A percentile compares a stretch with the other conserved stretches of the same genome.
phyloP scores from a whole-genome alignment of 805 yeast genomes.

The Candida takata region DNA sequence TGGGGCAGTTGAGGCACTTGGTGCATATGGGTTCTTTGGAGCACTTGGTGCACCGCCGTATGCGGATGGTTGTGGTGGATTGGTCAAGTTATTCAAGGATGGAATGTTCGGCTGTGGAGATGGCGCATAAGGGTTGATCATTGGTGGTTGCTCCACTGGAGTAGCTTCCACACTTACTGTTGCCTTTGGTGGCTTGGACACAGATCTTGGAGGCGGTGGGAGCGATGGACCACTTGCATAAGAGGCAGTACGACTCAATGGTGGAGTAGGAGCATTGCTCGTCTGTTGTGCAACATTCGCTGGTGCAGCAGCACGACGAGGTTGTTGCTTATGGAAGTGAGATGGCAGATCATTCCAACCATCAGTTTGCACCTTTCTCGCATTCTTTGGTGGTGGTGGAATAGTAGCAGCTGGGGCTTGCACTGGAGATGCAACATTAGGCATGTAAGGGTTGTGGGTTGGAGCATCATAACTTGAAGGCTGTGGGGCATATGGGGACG shows the following conservation, averaged over 20 bases:
- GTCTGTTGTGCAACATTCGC: slow-evolving; percentile 21
- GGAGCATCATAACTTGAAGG: slow-evolving; percentile 16
- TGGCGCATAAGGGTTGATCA: slow-evolving; percentile 29
- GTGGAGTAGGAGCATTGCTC: slow-evolving; percentile 16
- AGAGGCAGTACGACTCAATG: slow-evolving; percentile 18
- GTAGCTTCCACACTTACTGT: slow-evolving; percentile 11
- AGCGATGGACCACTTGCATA: slow-evolving; percentile 21
- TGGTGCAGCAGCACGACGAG: slow-evolving; percentile 39
- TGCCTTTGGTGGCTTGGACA: slow-evolving; percentile 21
- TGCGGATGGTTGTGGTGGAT: slow-evolving; percentile 27
- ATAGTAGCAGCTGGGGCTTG: slow-evolving; percentile 16
- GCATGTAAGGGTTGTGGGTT: slow-evolving; percentile 30
- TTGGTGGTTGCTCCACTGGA: slow-evolving; percentile 12
- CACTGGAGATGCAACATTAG: slow-evolving; percentile 9
- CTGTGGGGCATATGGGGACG: slow-evolving; percentile 9
- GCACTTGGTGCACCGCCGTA: slow-evolving; percentile 8
- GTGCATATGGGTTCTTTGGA: slow-evolving; percentile 32
- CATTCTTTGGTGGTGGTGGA: slow-evolving; percentile 25
- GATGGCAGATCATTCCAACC: slow-evolving; percentile 73
- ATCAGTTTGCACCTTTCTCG: slow-evolving; percentile 42
- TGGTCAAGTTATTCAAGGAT: slow-evolving; percentile 8
- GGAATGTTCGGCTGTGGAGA: slow-evolving; percentile 17
- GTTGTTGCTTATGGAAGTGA: slow-evolving; percentile 31
- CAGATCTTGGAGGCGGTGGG: slow-evolving; percentile 31
- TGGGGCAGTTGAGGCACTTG: slow-evolving; percentile 19